Evolutionary conservation across 1,139 yeast genomes (phyloP), one percentile per base, ranked within the genome.

Genomic region (Yamadazyma conglobata): DNA sequence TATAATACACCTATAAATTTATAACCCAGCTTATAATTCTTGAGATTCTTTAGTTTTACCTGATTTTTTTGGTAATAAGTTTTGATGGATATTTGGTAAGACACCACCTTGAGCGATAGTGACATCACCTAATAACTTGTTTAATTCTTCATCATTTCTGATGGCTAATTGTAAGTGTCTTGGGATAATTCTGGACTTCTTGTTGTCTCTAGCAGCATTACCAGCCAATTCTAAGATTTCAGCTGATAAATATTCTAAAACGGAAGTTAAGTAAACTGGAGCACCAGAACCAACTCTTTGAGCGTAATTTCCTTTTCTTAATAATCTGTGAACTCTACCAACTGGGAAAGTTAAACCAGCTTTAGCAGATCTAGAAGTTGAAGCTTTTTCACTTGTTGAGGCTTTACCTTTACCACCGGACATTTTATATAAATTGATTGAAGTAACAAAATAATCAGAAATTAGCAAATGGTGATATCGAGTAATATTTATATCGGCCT

Each of bases 291-390:
- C 97, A 56, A 89, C 83, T 78, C 97, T 85, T 76, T 89, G 96
- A 54, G 96, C 96, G 73, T 89, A 89, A 81, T 89, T 89, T 60
- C 97, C 97, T 73, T 85, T 88, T 79, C 95, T 86, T 58, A 89
- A 74, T 57, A 88, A 78, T 76, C 96, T 82, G 78, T 89, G 97
- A 50, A 89, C 93, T 82, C 97, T 91, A 70, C 97, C 97, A 52
- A 91, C 97, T 71, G 97, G 97, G 94, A 91, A 89, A 54, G 95
- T 86, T 64, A 89, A 80, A 66, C 96, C 97, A 61, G 97, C 97
- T 76, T 87, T 89, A 44, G 96, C 82, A 52, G 97, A 89, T 79
- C 97, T 88, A 37, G 96, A 84, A 70, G 93, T 91, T 56, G 96
- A 83, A 54, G 93, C 88, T 72, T 89, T 89, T 63, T 88, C 89